Evolutionary conservation across 495 filamentous ascomycete species (phyloP), one percentile per base, ranked within the genome.

Genomic region (Podospora sp.): DNA sequence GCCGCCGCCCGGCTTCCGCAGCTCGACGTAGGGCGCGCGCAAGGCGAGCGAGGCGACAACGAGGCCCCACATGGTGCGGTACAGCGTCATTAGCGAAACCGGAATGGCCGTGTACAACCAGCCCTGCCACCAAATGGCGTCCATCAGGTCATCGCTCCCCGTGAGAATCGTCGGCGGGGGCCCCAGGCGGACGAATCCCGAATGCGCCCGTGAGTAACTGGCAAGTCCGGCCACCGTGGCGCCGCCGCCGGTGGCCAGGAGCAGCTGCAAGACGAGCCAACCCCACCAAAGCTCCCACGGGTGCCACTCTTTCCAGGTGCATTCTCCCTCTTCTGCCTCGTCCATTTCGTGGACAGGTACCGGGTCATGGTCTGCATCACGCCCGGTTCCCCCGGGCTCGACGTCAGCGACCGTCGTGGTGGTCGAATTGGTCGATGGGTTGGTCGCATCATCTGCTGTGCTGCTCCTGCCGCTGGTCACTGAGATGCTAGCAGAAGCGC

Each of bases 231-330:
- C 18, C 20, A 62, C 35, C 16, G 29, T 62, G 27, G 18, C 29
- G 18, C 29, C 20, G 16, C 7, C 60, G 29, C 27, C 60, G n/a
- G 46, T 11, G 33, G 29, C 20, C 5, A 62, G 60, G 18, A 62
- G 21, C 0, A 62, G 33, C 29, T 46, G 60, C 29, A 62, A 62
- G 9, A 62, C 2, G 29, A 62, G 60, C 60, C 60, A 62, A 24
- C n/a, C 27, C n/a, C 1, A n/a, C 1, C 29, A 5, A 29, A 62
- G 60, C 35, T 62, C 29, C 60, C 60, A n/a, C 5, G 60, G n/a
- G 29, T 46, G 60, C 60, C 60, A 62, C 21, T 62, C 60, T 62
- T 62, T 62, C 60, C 60, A 62, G 29, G 35, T 6, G 14, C 29
- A 6, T 62, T 46, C 35, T 29, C 29, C 57, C 4, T 18, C 29